Conservation (phyloP, 345 rosid genomes). For the Carallia brachiata region DNA sequence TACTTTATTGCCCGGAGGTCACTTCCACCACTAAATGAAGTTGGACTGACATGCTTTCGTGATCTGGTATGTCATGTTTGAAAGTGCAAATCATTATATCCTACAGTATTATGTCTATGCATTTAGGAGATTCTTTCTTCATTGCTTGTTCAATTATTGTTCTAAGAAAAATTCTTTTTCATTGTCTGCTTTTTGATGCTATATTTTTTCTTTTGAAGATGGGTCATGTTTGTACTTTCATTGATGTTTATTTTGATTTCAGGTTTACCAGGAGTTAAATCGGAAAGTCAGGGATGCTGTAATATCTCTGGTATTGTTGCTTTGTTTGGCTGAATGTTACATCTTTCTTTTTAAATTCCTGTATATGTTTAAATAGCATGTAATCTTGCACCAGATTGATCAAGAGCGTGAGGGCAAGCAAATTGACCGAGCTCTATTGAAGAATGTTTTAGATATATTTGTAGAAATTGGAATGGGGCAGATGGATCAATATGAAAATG, state of each 20-base stretch:
- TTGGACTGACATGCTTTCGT: constrained; percentile 40
- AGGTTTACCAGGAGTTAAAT: constrained; percentile 21
- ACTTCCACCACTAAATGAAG: no score
- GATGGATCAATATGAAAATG: constrained; percentile 26
- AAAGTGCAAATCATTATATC: not conserved
- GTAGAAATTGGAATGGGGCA: constrained; percentile 34
- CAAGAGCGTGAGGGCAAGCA: constrained; percentile 47
- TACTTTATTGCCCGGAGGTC: constrained; percentile 36
- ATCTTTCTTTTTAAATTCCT: not conserved
- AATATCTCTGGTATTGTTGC: constrained; percentile 29
- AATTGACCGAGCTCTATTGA: no score
- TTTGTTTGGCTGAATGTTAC: not conserved
- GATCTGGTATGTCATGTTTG: constrained; percentile 24
- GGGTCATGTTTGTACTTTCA: not conserved
- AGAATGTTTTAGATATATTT: no score
- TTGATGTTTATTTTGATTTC: no score
- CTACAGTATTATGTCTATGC: not conserved
- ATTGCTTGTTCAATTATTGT: not conserved
- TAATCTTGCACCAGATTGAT: constrained; percentile 29
- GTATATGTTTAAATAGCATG: not conserved
- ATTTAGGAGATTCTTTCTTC: not conserved
- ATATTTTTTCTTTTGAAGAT: not conserved
- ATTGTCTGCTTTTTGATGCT: not conserved
- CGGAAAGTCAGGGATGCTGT: constrained; percentile 35
- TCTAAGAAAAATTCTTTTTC: not conserved